Evolutionary conservation across 2,329 filamentous ascomycete species (phyloP).

Genomic region (Amphichorda felina): DNA sequence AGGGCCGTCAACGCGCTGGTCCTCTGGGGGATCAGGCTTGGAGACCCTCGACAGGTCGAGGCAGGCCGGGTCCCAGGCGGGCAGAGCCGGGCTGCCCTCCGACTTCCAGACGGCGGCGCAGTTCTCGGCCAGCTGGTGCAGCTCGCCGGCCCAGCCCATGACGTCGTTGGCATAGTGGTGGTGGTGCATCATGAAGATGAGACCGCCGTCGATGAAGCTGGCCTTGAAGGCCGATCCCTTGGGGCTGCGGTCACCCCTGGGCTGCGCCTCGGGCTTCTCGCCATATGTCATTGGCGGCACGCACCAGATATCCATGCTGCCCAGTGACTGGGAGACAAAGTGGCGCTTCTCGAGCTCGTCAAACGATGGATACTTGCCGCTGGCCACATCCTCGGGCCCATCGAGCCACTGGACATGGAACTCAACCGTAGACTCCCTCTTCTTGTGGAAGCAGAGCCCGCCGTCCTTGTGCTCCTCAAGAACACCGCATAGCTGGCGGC

Average conservation of each 20-base stretch:
- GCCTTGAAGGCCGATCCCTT: slow-evolving; percentile 23
- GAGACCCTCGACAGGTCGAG: slow-evolving; percentile 22
- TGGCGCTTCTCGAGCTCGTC: slow-evolving; percentile 22
- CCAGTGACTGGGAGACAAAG: slow-evolving; percentile 18
- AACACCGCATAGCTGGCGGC: slow-evolving; percentile 21
- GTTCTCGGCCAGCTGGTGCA: slow-evolving; percentile 28
- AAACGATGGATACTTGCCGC: slow-evolving; percentile 20
- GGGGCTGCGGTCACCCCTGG: slow-evolving; percentile 15
- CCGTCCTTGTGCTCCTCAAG: slow-evolving; percentile 24
- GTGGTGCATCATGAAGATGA: slow-evolving; percentile 27
- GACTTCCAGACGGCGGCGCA: slow-evolving; percentile 19
- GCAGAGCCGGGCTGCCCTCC: slow-evolving; percentile 9
- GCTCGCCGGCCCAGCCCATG: slow-evolving; percentile 25
- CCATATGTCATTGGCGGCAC: slow-evolving; percentile 24
- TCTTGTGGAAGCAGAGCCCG: slow-evolving; percentile 23
- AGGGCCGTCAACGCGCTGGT: slow-evolving; percentile 18
- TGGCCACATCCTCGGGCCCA: slow-evolving; percentile 11
- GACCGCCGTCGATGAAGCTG: slow-evolving; percentile 26
- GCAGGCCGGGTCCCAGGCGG: slow-evolving; percentile 20
- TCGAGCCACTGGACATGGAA: slow-evolving; percentile 26
- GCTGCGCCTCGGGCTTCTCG: slow-evolving; percentile 23
- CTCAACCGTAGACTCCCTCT: slow-evolving; percentile 16
- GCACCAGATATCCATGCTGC: slow-evolving; percentile 19
- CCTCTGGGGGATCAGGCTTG: slow-evolving; percentile 13
- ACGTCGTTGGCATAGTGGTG: slow-evolving; percentile 31